Conservation (phyloP, 768 basidiomycete species). For the Lentinula aciculospora region DNA sequence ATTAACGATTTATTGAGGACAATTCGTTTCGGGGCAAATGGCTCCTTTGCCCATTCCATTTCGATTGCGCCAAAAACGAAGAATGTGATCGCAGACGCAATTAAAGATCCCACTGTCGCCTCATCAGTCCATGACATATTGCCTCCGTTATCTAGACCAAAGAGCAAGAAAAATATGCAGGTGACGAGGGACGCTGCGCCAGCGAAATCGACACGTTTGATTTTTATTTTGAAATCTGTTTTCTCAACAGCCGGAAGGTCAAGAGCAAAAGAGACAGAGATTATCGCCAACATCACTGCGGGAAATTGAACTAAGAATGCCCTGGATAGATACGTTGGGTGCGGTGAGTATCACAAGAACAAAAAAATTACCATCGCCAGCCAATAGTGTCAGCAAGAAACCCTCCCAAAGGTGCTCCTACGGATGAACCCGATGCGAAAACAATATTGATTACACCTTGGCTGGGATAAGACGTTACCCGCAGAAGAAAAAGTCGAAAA, state of each 20-base stretch:
- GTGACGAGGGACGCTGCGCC: constrained; percentile 52
- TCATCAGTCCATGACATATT: constrained; percentile 41
- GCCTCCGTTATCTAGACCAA: constrained; percentile 51
- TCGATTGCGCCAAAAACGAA: constrained; percentile 41
- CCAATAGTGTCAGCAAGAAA: constrained; percentile 58
- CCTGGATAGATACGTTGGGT: constrained; percentile 22
- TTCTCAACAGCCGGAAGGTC: constrained; percentile 39
- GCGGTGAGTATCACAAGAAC: not conserved
- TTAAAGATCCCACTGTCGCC: constrained; percentile 30
- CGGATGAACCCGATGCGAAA: constrained; percentile 49
- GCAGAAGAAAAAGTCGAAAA: constrained; percentile 1
- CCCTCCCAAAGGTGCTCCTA: constrained; percentile 61
- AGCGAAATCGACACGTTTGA: constrained; percentile 57
- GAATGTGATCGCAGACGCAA: constrained; percentile 26
- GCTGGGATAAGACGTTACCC: not conserved
- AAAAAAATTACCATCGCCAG: constrained; percentile 50
- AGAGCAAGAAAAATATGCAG: constrained; percentile 51
- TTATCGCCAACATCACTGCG: constrained; percentile 44
- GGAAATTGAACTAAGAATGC: constrained; percentile 60
- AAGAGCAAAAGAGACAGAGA: constrained; percentile 48
- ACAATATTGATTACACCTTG: constrained; percentile 57
- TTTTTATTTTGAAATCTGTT: constrained; percentile 40
- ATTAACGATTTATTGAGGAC: constrained; percentile 43
- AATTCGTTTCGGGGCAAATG: constrained; percentile 53
- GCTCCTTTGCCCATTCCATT: constrained; percentile 46